These are phyloP conservation scores for Coelastrella sp. DNA, from an alignment of 139 green algal genomes.

Conservation along the genomic window DNA sequence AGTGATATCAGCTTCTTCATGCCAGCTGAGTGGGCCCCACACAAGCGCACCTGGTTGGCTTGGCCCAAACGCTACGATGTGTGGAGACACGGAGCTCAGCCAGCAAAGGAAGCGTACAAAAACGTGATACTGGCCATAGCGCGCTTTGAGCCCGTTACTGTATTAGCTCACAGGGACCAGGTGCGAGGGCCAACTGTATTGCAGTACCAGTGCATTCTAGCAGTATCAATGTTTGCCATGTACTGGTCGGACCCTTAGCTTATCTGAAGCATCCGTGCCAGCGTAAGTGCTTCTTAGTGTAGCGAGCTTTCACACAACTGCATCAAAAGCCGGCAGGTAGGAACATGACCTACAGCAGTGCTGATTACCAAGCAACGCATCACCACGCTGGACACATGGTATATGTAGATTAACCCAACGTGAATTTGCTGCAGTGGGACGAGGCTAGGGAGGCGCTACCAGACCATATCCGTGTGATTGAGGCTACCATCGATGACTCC, in stretches of 20 bases:
- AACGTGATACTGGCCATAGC: conserved; percentile 57
- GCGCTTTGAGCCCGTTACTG: conserved; percentile 60
- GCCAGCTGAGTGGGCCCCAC: conserved; percentile 42
- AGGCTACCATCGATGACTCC: conserved; percentile 52
- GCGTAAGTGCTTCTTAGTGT: too few relatives aligned
- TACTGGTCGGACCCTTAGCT: background rate
- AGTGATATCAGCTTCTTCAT: conserved; percentile 38
- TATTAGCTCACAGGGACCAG: conserved; percentile 44
- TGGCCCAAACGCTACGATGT: conserved; percentile 55
- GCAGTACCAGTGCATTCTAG: background rate
- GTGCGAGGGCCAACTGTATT: background rate
- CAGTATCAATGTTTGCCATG: background rate
- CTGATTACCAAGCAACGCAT: too few relatives aligned
- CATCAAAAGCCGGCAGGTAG: too few relatives aligned
- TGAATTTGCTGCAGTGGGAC: conserved; percentile 26
- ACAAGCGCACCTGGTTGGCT: conserved; percentile 43
- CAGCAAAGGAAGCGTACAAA: conserved; percentile 57
- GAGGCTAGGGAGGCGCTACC: conserved; percentile 41
- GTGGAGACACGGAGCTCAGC: conserved; percentile 46
- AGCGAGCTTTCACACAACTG: too few relatives aligned
- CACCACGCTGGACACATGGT: too few relatives aligned
- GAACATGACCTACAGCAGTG: too few relatives aligned
- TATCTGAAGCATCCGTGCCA: too few relatives aligned
- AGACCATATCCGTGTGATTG: conserved; percentile 30
- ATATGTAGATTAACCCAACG: background rate